A percentile compares a stretch with the other conserved stretches of the same genome.
phyloP scores from a whole-genome alignment of 2,329 filamentous ascomycete genomes.

The Clathrospora elynae region DNA sequence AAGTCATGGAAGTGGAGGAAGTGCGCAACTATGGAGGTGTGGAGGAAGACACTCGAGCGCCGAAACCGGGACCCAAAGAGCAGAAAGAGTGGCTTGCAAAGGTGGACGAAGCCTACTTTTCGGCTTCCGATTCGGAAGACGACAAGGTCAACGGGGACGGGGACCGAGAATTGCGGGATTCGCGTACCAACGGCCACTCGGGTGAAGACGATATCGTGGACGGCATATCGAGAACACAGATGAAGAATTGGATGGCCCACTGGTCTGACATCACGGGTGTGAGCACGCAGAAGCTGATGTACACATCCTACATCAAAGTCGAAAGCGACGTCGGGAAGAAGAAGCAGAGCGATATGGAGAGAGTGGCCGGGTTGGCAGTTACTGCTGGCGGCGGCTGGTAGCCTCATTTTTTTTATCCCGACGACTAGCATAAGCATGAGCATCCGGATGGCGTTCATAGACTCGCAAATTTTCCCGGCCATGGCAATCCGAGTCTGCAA shows the following conservation, averaged over 20 bases:
- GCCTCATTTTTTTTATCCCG: slow-evolving; percentile 1
- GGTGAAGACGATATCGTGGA: slow-evolving; percentile 53
- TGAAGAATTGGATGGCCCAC: slow-evolving; percentile 72
- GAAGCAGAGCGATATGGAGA: slow-evolving; percentile 71
- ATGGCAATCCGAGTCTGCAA: too few relatives aligned
- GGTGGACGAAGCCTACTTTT: slow-evolving; percentile 80
- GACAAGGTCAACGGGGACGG: slow-evolving; percentile 46
- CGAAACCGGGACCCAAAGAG: slow-evolving; percentile 72
- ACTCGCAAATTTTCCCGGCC: too few relatives aligned
- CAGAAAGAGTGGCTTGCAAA: slow-evolving; percentile 71
- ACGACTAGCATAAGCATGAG: slow-evolving; percentile 2
- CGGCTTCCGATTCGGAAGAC: slow-evolving; percentile 59
- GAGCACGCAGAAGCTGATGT: slow-evolving; percentile 71
- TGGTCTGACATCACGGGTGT: slow-evolving; percentile 78
- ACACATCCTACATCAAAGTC: slow-evolving; percentile 89
- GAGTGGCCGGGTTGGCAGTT: slow-evolving; percentile 84
- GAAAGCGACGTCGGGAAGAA: slow-evolving; percentile 86
- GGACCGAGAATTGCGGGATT: slow-evolving; percentile 41
- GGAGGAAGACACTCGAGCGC: slow-evolving; percentile 36
- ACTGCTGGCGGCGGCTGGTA: slow-evolving; percentile 95
- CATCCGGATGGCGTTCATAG: background rate
- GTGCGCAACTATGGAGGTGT: slow-evolving; percentile 42
- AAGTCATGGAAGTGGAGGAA: slow-evolving; percentile 74
- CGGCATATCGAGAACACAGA: slow-evolving; percentile 68
- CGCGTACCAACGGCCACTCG: slow-evolving; percentile 7